Base-by-base conservation (phyloP, 805 yeast species). In the Cyberlindnera petersonii region DNA sequence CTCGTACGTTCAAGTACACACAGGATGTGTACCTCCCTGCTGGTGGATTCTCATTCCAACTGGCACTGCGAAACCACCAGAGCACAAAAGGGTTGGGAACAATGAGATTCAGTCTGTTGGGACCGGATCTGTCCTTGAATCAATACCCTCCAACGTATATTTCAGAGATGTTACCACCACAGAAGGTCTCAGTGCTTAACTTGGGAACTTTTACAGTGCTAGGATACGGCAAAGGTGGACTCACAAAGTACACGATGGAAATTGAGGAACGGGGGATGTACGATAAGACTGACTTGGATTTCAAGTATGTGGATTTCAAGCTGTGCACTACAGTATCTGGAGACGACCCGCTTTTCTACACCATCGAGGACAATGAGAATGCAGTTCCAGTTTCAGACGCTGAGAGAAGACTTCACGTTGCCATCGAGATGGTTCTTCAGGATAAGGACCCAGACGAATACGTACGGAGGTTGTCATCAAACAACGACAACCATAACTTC, bases 181-280 rank as follows among this genome's bases (percentile, higher is more conserved):
- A 68, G 20, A 69, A 68, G 42, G 67, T 75, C 48, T 67, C 75
- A 19, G 59, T 77, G 18, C 52, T 78, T 26, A 69, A 74, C 45
- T 48, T 77, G 20, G 83, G 82, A 0, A 66, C 64, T 32, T 75
- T 79, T 47, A 37, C 39, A 6, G 46, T 65, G n/a, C 9, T 15
- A 6, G 20, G 26, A 5, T 4, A 9, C 14, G 33, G 24, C 14
- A 21, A n/a, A 10, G 44, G 55, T 6, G 60, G 60, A 38, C 74
- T 9, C 68, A 69, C 29, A 54, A 76, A 24, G 56, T 63, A 21
- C 21, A n/a, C 18, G 11, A 2, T 43, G 24, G 18, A 24, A 1
- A 68, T 78, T 70, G 82, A 76, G 44, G 85, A 79, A 46, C 65
- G 72, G 4, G 83, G 83, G 0, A 53, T 72, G 18, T 71, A 68